Base-by-base conservation (phyloP, 805 yeast genomes). In the Saccharomycopsis synnaedendra region DNA sequence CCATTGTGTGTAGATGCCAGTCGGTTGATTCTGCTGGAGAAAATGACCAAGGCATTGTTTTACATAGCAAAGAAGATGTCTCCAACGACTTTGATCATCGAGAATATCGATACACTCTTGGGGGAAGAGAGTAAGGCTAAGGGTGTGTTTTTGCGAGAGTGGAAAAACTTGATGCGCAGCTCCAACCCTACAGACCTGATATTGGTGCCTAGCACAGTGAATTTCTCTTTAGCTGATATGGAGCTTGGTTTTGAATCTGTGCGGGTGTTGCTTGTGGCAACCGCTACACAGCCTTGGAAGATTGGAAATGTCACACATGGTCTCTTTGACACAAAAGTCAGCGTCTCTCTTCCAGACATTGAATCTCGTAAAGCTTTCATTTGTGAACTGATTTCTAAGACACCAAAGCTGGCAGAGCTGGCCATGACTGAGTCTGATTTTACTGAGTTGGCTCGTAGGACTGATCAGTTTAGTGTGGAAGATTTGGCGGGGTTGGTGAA, bases 221-320 rank as follows among this genome's bases (percentile, higher is more conserved):
- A 30, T 33, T 10, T 9, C 5, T 27, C 10, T 42, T 34, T 33
- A 11, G 32, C 30, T 30, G n/a, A 31, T 30, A 7, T 8, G 27
- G 19, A 32, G 10, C 4, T 11, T 32, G 30, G 41, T 31, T 8
- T 37, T 43, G 3, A 54, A 49, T 7, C 60, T 53, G 78, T 77
- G 44, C 70, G 97, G 46, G 97, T 90, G 3, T 68, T 93, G 37
- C 94, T 90, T 3, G 66, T 93, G 39, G 97, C 96, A 0, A 97
- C 97, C 1, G 90, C 97, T 0, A 93, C 90, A 61, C 62, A 90
- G 52, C 98, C 98, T 0, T 90, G 98, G 98, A 83, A 87, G 1
- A 88, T 85, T 52, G 36, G n/a, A 8, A 34, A 34, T 3, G n/a
- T 34, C 36, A 97, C 97, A 0, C 71, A 97, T 58, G 75, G 97